Evolutionary conservation across 2,329 filamentous ascomycete genomes (phyloP), one percentile per base, ranked within the genome.

Genomic region (Colletotrichum trifolii): DNA sequence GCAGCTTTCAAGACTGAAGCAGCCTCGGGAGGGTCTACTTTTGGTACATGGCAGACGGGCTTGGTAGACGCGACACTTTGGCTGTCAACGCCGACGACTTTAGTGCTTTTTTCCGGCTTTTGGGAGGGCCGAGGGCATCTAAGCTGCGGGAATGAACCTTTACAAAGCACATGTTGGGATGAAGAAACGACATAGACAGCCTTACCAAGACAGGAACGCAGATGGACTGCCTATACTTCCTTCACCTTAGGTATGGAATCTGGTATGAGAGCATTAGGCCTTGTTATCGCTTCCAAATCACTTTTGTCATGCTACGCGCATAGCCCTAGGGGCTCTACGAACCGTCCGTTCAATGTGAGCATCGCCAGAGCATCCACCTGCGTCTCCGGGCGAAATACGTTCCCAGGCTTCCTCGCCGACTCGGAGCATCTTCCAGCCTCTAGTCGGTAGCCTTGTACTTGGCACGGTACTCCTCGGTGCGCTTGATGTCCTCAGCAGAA

Each of bases 391-490:
- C 25, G 25, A 25, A 4, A 25, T 10, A 46, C 15, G 9, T 17
- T 46, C 8, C n/a, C 17, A 9, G 42, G 17, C 11, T 46, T 55
- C 35, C 36, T 45, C 50, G 47, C 36, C 34, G 43, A 15, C 45
- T 34, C 42, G 34, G 50, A 35, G 33, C 25, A 35, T 10, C 12
- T n/a, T 25, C 13, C 34, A 33, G 50, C 43, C n/a, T 46, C 72
- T 73, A 87, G 73, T 89, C 86, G 56, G 78, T 86, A 17, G 87
- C 85, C 76, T 85, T 87, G 76, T 88, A 91, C 79, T 86, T 86
- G 49, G 78, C 77, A 60, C 91, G 87, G 78, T 96, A 96, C 75
- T 89, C 91, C 79, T 92, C 87, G 75, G 93, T 89, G 65, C 83
- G 83, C 79, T 83, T 82, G 69, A 91, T 82, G 69, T 93, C 86